phyloP scores from a whole-genome alignment of 192 early-diverging fungal species.

The Coemansia sp. region DNA sequence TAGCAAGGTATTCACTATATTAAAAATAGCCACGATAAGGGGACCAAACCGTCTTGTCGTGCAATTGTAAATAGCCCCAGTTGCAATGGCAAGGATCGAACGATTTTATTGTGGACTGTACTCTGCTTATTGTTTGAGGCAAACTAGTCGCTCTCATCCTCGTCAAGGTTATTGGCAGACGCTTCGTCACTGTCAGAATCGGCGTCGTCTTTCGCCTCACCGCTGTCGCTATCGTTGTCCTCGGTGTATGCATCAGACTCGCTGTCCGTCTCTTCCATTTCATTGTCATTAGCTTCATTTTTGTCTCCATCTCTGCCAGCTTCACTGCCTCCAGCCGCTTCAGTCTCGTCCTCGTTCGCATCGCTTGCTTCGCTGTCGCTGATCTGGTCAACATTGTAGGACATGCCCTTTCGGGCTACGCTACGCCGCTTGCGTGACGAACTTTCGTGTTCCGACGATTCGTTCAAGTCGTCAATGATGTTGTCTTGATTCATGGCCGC shows the following conservation, averaged over 20 bases:
- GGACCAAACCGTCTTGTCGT: neutral
- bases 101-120: neutral
- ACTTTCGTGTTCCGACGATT: neutral
- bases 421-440: slow-evolving; percentile 27
- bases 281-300: slow-evolving; percentile 24
- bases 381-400: slow-evolving; percentile 29
- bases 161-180: neutral
- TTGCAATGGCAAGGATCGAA: neutral
- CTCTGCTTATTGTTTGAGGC: neutral
- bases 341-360: neutral
- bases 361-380: slow-evolving; percentile 39
- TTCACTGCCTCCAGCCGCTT: slow-evolving; percentile 9
- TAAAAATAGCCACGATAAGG: neutral
- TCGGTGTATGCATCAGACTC: slow-evolving; percentile 24
- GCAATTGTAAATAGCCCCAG: neutral
- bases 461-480: slow-evolving; percentile 19
- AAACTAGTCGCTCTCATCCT: neutral
- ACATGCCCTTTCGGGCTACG: slow-evolving; percentile 16
- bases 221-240: slow-evolving; percentile 1
- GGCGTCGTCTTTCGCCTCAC: neutral
- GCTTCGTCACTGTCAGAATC: neutral
- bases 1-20: neutral
- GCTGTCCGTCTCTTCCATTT: slow-evolving; percentile 21
- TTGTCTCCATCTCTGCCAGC: slow-evolving; percentile 3
- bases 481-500: slow-evolving; percentile 45